phyloP scores from a whole-genome alignment of 2,329 filamentous ascomycete species.

The Hymenoscyphus fructigenus region DNA sequence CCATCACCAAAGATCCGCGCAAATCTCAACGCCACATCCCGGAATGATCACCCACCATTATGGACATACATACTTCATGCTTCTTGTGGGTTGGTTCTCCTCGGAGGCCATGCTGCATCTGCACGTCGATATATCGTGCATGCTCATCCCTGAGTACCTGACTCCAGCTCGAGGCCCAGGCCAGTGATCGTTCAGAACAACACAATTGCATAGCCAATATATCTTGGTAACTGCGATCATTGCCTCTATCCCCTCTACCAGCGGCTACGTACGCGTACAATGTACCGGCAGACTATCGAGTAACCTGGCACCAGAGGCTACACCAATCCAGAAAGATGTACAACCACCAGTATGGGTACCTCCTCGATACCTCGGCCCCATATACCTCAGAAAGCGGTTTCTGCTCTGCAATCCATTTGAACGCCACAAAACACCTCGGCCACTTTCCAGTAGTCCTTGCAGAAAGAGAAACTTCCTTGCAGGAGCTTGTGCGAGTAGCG shows the following conservation, averaged over 20 bases:
- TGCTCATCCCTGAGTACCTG: not conserved
- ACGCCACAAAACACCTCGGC: slow-evolving; percentile 1
- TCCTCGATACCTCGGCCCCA: not conserved
- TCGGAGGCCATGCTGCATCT: not conserved
- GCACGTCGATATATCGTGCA: slow-evolving; percentile 1
- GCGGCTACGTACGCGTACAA: not conserved
- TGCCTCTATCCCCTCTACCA: not conserved
- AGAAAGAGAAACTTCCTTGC: not conserved
- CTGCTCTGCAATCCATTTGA: not conserved
- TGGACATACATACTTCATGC: not conserved
- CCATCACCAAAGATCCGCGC: not conserved
- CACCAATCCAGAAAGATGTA: not conserved
- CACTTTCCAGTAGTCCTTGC: not conserved
- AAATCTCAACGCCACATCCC: not conserved
- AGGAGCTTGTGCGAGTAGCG: not conserved
- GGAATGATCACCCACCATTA: not conserved
- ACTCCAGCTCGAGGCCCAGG: not conserved
- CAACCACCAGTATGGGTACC: not conserved
- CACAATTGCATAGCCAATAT: not conserved
- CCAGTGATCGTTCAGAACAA: not conserved
- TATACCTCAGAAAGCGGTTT: not conserved
- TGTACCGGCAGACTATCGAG: not conserved
- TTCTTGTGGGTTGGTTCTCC: not conserved
- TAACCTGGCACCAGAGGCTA: not conserved
- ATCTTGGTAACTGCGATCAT: not conserved